Conservation (phyloP, 2,329 filamentous ascomycete species). For the Ophiocordyceps camponoti-rufipedis region DNA sequence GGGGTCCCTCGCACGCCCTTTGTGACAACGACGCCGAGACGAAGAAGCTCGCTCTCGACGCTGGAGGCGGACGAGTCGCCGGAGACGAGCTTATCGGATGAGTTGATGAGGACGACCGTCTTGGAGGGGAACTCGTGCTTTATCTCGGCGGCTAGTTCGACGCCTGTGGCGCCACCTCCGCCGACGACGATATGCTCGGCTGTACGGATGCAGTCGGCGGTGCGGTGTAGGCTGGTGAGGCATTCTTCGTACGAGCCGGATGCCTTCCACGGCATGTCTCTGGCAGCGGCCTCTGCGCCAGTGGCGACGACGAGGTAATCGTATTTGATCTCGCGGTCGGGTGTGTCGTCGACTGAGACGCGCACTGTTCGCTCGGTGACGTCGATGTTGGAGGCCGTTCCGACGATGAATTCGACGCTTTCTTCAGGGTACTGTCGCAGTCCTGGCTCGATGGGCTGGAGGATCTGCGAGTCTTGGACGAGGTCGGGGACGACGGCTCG, state of each 20-base stretch:
- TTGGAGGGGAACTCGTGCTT: conserved; percentile 30
- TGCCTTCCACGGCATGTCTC: conserved; percentile 33
- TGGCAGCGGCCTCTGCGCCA: conserved; percentile 24
- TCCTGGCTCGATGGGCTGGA: conserved; percentile 28
- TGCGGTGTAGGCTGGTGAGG: conserved; percentile 18
- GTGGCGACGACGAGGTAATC: conserved; percentile 41
- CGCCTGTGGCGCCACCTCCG: conserved; percentile 36
- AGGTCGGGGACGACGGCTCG: conserved; percentile 33
- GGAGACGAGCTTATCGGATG: conserved; percentile 20
- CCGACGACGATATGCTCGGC: conserved; percentile 36
- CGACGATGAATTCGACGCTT: conserved; percentile 32
- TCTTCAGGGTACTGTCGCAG: conserved; percentile 29
- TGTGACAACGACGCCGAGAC: conserved; percentile 31
- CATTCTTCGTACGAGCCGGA: conserved; percentile 26
- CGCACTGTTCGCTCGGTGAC: conserved; percentile 20
- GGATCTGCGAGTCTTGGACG: conserved; percentile 29
- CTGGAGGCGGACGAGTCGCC: conserved; percentile 23
- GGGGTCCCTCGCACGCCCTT: conserved; percentile 21
- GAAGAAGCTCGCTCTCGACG: conserved; percentile 30
- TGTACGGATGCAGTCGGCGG: conserved; percentile 19
- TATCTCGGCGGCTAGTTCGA: conserved; percentile 37
- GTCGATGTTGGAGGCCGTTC: conserved; percentile 24
- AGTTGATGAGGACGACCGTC: conserved; percentile 28
- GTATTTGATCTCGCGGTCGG: conserved; percentile 21
- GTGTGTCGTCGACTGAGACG: conserved; percentile 12